Evolutionary conservation across 805 yeast genomes (phyloP), one percentile per base, ranked within the genome.

Genomic region (Maudiozyma saulgeensis): DNA sequence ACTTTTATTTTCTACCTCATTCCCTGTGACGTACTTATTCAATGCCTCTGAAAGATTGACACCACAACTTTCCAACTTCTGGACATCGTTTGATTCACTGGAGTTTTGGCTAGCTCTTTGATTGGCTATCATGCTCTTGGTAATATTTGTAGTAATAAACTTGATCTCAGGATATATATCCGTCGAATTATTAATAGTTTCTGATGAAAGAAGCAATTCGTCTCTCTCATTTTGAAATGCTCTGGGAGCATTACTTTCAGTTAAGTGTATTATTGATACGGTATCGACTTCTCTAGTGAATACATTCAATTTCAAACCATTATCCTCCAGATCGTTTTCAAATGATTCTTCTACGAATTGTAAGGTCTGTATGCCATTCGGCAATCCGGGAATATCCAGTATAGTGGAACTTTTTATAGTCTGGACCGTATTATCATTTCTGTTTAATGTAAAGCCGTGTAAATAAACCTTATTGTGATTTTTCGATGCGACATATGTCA

Each of bases 1-100:
- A 25, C 23, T 37, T 8, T 12, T 16, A 4, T 6, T 12, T 18
- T 16, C 42, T 4, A 16, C 8, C 2, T 5, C 35, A 42, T 26
- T 21, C 9, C 12, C 9, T 1, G 13, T 13, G 28, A 60, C 18
- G 26, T 50, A 47, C 0, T 49, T 38, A 44, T 63, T 63, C 46
- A 62, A 51, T 0, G 54, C 46, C 34, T 56, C 57, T 4, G 68
- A 63, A 15, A 63, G 45, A 4, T 45, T 47, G 45, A 58, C 62
- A 3, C 68, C 68, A 49, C 57, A 60, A 1, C 51, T 47, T 52
- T 63, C 66, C 18, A 63, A 55, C 6, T 47, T 25, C 28, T 56
- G 53, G 41, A 50, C 49, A 16, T 57, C 59, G 9, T 46, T 21
- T 39, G 23, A 21, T 39, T 19, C 26, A 11, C 13, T 3, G 6